Evolutionary conservation across 257 asterid genomes (phyloP), one percentile per base, ranked within the genome.

Genomic region (Penstemon barbatus): DNA sequence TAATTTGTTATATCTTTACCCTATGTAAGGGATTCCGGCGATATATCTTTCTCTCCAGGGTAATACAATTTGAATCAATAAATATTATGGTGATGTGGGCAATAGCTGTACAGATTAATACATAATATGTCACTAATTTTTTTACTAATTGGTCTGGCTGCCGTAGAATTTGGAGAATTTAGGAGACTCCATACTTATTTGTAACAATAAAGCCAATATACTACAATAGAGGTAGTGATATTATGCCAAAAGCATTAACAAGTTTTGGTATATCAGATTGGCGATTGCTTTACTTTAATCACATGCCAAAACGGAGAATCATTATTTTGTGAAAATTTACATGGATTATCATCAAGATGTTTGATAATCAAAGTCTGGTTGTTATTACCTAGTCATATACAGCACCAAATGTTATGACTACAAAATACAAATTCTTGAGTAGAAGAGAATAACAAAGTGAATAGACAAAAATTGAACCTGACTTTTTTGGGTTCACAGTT

Each of bases 1-100:
- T n/a, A 53, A 57, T 0, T 41, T 36, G 56, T 41, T n/a, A 55
- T n/a, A 40, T 41, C 10, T 40, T 43, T 70, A 63, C 70, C 54
- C 71, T 57, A 7, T 39, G 42, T 10, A 70, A 5, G 13, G 8
- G 42, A 7, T 11, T 13, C n/a, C 12, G 44, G 9, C 6, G 25
- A 4, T 18, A 38, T 38, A 48, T 57, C 10, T 7, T 71, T 41
- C 49, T 52, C 46, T 25, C 55, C 49, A 48, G 49, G 49, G 41
- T 12, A 48, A 48, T 9, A 11, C 18, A 45, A 37, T 19, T 12
- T 38, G 45, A 64, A 58, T 36, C 46, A 74, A 46, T 62, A 40
- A 69, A 61, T 45, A 68, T 63, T 62, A 18, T 7, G 61, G 53
- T 25, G 43, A 54, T 48, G 10, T 45, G 49, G 53, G 64, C 4